Conservation (phyloP, 768 basidiomycete species). For the Saitozyma podzolica region DNA sequence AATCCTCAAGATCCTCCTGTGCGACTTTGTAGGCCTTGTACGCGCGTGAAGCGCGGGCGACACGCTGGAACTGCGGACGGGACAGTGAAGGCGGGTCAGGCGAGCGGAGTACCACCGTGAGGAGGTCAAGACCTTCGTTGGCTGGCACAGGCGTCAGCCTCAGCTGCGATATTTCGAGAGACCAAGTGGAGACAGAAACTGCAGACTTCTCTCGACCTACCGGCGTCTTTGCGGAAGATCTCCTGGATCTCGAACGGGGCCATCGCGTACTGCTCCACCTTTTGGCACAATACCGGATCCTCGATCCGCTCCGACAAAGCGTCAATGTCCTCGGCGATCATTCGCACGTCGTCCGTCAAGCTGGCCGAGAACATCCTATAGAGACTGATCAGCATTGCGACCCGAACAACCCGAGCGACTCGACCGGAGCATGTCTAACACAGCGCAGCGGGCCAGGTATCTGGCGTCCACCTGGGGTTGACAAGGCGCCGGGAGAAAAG, state of each 20-base stretch:
- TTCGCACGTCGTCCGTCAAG: slow-evolving; percentile 81
- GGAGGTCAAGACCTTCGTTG: slow-evolving; percentile 69
- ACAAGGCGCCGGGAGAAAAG: too few species aligned
- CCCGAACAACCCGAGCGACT: neutral
- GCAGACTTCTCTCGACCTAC: slow-evolving; percentile 54
- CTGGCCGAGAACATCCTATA: slow-evolving; percentile 92
- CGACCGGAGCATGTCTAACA: neutral
- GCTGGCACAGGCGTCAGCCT: slow-evolving; percentile 53
- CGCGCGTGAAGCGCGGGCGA: slow-evolving; percentile 73
- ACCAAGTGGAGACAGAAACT: neutral
- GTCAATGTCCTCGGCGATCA: slow-evolving; percentile 81
- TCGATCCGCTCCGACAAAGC: slow-evolving; percentile 85
- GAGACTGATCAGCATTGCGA: neutral
- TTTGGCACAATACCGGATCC: slow-evolving; percentile 82
- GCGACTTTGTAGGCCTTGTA: slow-evolving; percentile 72
- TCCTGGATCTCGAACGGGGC: slow-evolving; percentile 86
- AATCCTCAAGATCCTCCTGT: slow-evolving; percentile 67
- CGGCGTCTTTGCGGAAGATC: slow-evolving; percentile 74
- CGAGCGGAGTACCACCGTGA: slow-evolving; percentile 77
- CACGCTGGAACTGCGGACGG: slow-evolving; percentile 74
- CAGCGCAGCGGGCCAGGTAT: neutral
- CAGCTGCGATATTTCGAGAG: neutral
- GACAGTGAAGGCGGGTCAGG: slow-evolving; percentile 72
- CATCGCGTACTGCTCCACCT: slow-evolving; percentile 80
- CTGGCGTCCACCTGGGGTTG: neutral